phyloP scores from a whole-genome alignment of 108 stramenopile genomes.

The Cyclotella cryptica region DNA sequence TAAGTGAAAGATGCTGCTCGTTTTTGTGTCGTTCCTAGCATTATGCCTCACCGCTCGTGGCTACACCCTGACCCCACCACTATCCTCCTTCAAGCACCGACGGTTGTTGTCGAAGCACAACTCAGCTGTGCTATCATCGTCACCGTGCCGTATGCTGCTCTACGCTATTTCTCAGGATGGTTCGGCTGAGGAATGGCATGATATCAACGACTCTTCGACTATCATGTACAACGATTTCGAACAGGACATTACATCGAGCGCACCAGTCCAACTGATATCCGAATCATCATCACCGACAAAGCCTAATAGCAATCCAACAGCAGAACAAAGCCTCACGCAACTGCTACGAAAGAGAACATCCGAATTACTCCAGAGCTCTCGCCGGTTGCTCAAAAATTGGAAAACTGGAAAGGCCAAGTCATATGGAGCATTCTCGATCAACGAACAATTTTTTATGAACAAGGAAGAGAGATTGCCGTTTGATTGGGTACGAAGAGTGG shows the following conservation, averaged over 20 bases:
- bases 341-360: background rate
- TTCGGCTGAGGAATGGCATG: no score
- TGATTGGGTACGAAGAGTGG: conserved; percentile 82
- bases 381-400: conserved; percentile 38
- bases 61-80: no score
- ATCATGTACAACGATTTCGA: conserved; percentile 26
- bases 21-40: no score
- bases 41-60: no score
- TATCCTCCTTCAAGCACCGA: no score
- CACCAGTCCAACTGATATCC: background rate
- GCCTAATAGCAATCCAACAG: background rate
- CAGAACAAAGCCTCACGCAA: background rate
- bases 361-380: background rate
- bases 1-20: no score
- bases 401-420: conserved; percentile 22
- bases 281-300: background rate
- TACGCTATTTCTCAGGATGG: no score
- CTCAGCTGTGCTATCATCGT: no score
- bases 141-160: no score
- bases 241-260: background rate
- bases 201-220: background rate
- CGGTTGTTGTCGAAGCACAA: no score
- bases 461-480: conserved; percentile 15
- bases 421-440: conserved; percentile 37
- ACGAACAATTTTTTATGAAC: conserved; percentile 17